A percentile compares a stretch with the other conserved stretches of the same genome.
These are phyloP conservation scores for Acarospora socialis DNA, from an alignment of 2,329 filamentous ascomycete species.

Conservation along the genomic window DNA sequence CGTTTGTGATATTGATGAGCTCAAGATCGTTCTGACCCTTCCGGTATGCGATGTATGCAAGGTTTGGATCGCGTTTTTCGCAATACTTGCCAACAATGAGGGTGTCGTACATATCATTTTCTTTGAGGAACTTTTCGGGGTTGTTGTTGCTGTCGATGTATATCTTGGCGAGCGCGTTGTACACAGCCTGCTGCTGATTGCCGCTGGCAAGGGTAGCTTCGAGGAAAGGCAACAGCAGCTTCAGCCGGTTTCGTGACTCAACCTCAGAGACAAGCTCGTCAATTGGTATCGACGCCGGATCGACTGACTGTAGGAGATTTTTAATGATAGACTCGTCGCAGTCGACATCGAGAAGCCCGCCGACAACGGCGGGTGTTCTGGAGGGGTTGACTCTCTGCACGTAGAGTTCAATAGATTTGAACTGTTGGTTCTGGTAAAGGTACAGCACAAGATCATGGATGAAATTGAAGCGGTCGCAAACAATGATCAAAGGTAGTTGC, in stretches of 20 bases:
- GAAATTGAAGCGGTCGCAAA: constrained; percentile 99
- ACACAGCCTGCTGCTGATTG: constrained; percentile 92
- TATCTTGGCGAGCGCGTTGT: constrained; percentile 95
- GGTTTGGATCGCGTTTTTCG: constrained; percentile 92
- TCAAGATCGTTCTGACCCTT: constrained; percentile 98
- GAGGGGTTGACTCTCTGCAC: constrained; percentile 92
- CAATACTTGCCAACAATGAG: constrained; percentile 92
- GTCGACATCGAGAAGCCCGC: constrained; percentile 87
- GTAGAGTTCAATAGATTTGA: constrained; percentile 96
- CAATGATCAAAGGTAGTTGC: constrained; percentile 90
- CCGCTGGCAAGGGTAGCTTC: constrained; percentile 79
- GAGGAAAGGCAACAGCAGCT: constrained; percentile 89
- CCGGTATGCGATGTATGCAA: constrained; percentile 85
- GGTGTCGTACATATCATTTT: constrained; percentile 94
- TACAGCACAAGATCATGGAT: constrained; percentile 93
- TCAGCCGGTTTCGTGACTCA: constrained; percentile 88
- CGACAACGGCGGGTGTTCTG: constrained; percentile 81
- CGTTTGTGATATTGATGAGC: constrained; percentile 93
- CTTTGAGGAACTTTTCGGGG: constrained; percentile 91
- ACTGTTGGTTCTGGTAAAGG: constrained; percentile 97
- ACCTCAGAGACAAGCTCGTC: constrained; percentile 89
- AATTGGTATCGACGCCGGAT: constrained; percentile 74
- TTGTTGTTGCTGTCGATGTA: constrained; percentile 99
- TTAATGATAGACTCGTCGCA: constrained; percentile 97
- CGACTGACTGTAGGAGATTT: constrained; percentile 70